Evolutionary conservation across 306 rosid genomes (phyloP).

Genomic region (Lupinus albus): DNA sequence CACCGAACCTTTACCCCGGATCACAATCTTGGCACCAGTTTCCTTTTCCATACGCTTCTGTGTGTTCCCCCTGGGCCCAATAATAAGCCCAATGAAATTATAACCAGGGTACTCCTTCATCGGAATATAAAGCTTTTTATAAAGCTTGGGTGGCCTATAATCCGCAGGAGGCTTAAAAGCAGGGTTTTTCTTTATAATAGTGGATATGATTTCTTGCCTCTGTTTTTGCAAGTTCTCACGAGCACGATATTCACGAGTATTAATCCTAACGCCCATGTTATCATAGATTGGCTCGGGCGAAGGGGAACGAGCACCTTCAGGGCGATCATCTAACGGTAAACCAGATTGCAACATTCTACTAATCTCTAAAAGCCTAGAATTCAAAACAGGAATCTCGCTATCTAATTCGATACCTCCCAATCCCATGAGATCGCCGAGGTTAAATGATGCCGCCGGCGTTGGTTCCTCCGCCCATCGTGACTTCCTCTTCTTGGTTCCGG

Average conservation of each 20-base stretch:
- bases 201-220: conserved; percentile 94
- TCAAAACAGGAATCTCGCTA: conserved; percentile 92
- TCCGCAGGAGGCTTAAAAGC: conserved; percentile 96
- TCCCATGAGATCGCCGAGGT: conserved; percentile 94
- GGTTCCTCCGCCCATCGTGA: conserved; percentile 97
- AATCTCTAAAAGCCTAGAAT: conserved; percentile 86
- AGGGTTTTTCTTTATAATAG: conserved; percentile 88
- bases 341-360: conserved; percentile 95
- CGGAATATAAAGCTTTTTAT: conserved; percentile 95
- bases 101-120: conserved; percentile 98
- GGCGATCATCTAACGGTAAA: conserved; percentile 86
- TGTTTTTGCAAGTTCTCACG: conserved; percentile 85
- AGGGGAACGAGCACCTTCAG: conserved; percentile 97
- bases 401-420: conserved; percentile 98
- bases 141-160: conserved; percentile 97
- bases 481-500: conserved; percentile 73
- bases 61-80: conserved; percentile 95
- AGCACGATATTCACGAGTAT: conserved; percentile 91
- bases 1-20: conserved; percentile 93
- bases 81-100: conserved; percentile 91
- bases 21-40: conserved; percentile 94
- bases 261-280: conserved; percentile 88
- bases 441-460: conserved; percentile 45
- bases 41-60: conserved; percentile 99
- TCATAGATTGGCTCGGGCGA: conserved; percentile 96